Percentiles rank a stretch among this genome's conserved stretches.
Evolutionary conservation across 495 filamentous ascomycete species (phyloP).

Genomic region (Cairneyella variabilis): DNA sequence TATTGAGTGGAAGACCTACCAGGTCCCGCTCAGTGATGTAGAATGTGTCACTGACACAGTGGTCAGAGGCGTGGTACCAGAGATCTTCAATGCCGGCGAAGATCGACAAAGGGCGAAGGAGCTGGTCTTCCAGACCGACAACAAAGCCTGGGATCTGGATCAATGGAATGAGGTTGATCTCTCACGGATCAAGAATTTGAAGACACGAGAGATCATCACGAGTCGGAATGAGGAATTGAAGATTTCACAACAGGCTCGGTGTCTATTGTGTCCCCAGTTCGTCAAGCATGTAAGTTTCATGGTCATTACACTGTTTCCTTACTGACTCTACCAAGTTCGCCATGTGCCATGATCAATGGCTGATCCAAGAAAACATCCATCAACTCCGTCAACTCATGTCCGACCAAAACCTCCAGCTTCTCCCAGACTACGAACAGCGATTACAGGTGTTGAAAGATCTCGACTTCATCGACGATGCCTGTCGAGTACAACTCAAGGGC

Average conservation of each 20-base stretch:
- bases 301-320: background rate
- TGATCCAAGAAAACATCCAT: conserved; percentile 85
- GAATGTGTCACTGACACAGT: conserved; percentile 77
- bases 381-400: conserved; percentile 83
- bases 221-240: conserved; percentile 58
- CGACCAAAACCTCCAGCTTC: conserved; percentile 91
- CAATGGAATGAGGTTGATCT: conserved; percentile 88
- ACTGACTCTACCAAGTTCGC: conserved; percentile 53
- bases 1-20: conserved; percentile 58
- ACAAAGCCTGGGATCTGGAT: conserved; percentile 62
- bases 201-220: conserved; percentile 67
- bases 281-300: conserved; percentile 68
- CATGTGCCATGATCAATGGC: conserved; percentile 93
- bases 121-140: conserved; percentile 58
- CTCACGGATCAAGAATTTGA: conserved; percentile 70
- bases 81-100: conserved; percentile 45
- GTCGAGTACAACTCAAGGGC: conserved; percentile 88
- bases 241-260: conserved; percentile 53
- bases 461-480: conserved; percentile 79
- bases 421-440: conserved; percentile 97
- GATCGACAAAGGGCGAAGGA: conserved; percentile 44
- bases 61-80: conserved; percentile 57
- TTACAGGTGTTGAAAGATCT: conserved; percentile 88
- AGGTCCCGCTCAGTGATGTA: conserved; percentile 66
- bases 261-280: conserved; percentile 68